A percentile compares a stretch with the other conserved stretches of the same genome.
Evolutionary conservation across 1,139 yeast species (phyloP).

Genomic region (Kodamaea sp.): DNA sequence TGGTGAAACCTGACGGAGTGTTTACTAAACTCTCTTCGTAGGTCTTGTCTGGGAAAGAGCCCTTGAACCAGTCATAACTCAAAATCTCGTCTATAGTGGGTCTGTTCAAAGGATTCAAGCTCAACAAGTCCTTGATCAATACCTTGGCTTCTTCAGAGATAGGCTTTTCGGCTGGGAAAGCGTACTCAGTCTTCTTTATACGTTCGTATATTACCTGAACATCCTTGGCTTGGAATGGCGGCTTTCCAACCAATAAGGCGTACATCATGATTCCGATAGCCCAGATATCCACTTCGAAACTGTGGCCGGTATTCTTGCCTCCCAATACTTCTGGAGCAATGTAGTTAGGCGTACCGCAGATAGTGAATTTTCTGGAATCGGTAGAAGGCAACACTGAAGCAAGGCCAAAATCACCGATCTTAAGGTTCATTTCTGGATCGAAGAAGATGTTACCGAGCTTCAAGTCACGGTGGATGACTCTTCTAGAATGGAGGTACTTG

Average conservation of each 20-base stretch:
- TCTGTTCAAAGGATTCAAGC: slow-evolving; percentile 77
- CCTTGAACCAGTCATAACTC: slow-evolving; percentile 81
- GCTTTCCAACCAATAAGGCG: slow-evolving; percentile 87
- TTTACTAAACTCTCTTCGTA: slow-evolving; percentile 60
- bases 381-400: slow-evolving; percentile 79
- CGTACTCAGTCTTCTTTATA: slow-evolving; percentile 79
- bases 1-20: slow-evolving; percentile 59
- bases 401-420: slow-evolving; percentile 95
- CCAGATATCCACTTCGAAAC: slow-evolving; percentile 95
- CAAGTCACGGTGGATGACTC: slow-evolving; percentile 95
- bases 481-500: slow-evolving; percentile 84
- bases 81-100: slow-evolving; percentile 80
- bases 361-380: slow-evolving; percentile 80
- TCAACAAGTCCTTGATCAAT: slow-evolving; percentile 70
- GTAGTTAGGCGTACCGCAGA: slow-evolving; percentile 97
- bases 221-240: slow-evolving; percentile 96
- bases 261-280: slow-evolving; percentile 95
- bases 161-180: slow-evolving; percentile 73
- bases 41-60: slow-evolving; percentile 77
- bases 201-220: slow-evolving; percentile 92
- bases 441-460: slow-evolving; percentile 93
- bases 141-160: slow-evolving; percentile 72
- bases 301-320: slow-evolving; percentile 86
- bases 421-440: slow-evolving; percentile 88
- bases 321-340: slow-evolving; percentile 96